Percentiles rank a stretch among this genome's conserved stretches.
Evolutionary conservation across 495 filamentous ascomycete species (phyloP).

Genomic region (Immersiella caudata): DNA sequence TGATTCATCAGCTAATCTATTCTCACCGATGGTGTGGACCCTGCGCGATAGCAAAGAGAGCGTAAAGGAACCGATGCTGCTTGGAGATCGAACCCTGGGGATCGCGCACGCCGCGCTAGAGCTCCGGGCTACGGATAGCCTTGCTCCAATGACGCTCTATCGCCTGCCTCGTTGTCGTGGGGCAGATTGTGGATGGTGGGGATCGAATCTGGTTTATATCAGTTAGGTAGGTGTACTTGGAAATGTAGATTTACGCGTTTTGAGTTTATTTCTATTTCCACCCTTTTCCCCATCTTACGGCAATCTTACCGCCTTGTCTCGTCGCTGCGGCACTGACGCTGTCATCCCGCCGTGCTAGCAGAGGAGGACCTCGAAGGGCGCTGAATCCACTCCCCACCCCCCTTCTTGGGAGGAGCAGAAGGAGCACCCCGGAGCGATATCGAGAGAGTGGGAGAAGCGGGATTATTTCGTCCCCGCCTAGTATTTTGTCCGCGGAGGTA

Average conservation of each 20-base stretch:
- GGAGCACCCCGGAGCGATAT: background rate
- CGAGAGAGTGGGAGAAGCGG: background rate
- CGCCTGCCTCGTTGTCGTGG: slow-evolving; percentile 8
- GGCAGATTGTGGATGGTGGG: slow-evolving; percentile 8
- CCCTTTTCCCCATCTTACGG: background rate
- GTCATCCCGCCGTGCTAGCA: background rate
- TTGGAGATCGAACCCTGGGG: slow-evolving; percentile 13
- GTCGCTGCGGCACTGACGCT: background rate
- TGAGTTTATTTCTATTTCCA: slow-evolving; percentile 1
- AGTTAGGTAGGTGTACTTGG: background rate
- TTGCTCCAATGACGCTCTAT: slow-evolving; percentile 5
- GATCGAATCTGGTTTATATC: background rate
- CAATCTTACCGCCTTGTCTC: background rate
- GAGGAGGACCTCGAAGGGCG: background rate
- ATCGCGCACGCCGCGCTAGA: slow-evolving; percentile 10
- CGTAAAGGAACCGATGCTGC: slow-evolving; percentile 11
- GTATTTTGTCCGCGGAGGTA: background rate
- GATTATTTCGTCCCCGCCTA: background rate
- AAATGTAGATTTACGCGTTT: background rate
- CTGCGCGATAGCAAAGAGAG: slow-evolving; percentile 7
- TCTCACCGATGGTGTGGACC: slow-evolving; percentile 3
- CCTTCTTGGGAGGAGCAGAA: background rate
- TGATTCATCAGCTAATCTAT: slow-evolving; percentile 18
- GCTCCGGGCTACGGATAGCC: background rate
- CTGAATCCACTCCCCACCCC: background rate